phyloP scores from a whole-genome alignment of 495 filamentous ascomycete genomes.

The Halenospora varia region DNA sequence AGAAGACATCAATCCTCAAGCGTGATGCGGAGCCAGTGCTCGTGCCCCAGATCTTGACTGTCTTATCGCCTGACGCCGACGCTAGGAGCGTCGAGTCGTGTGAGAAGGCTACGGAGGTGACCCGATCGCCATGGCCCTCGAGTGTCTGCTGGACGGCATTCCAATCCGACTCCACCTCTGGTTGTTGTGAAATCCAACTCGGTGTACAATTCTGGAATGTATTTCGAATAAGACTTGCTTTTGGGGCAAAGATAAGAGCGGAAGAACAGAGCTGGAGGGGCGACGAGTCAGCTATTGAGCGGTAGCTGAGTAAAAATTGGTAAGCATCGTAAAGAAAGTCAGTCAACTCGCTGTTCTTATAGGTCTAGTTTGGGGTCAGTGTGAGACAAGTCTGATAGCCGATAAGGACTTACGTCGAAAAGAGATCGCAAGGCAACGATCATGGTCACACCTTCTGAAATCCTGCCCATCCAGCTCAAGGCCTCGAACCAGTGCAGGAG shows the following conservation, averaged over 20 bases:
- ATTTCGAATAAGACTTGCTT: conserved; percentile 28
- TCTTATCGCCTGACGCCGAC: conserved; percentile 30
- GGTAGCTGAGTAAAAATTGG: conserved; percentile 31
- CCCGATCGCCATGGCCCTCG: conserved; percentile 21
- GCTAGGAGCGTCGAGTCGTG: conserved; percentile 28
- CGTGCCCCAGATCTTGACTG: conserved; percentile 34
- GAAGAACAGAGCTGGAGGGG: conserved; percentile 30
- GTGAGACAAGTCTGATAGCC: background rate
- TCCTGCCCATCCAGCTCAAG: conserved; percentile 31
- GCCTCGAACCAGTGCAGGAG: conserved; percentile 46
- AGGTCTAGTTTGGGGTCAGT: no score
- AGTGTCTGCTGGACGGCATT: conserved; percentile 13
- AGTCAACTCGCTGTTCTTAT: conserved; percentile 11
- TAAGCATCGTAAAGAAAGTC: conserved; percentile 32
- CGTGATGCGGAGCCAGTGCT: conserved; percentile 23
- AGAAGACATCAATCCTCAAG: no score
- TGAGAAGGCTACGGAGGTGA: conserved; percentile 34
- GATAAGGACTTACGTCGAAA: conserved; percentile 9
- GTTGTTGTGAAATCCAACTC: conserved; percentile 4
- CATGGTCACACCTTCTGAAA: conserved; percentile 24
- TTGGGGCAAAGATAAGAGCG: conserved; percentile 33
- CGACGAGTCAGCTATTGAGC: conserved; percentile 19
- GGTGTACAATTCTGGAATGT: conserved; percentile 13
- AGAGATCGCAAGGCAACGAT: conserved; percentile 17
- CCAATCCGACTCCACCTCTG: conserved; percentile 7